A percentile compares a stretch with the other conserved stretches of the same genome.
Evolutionary conservation across 805 yeast genomes (phyloP).

Genomic region (Cyberlindnera sargentensis): DNA sequence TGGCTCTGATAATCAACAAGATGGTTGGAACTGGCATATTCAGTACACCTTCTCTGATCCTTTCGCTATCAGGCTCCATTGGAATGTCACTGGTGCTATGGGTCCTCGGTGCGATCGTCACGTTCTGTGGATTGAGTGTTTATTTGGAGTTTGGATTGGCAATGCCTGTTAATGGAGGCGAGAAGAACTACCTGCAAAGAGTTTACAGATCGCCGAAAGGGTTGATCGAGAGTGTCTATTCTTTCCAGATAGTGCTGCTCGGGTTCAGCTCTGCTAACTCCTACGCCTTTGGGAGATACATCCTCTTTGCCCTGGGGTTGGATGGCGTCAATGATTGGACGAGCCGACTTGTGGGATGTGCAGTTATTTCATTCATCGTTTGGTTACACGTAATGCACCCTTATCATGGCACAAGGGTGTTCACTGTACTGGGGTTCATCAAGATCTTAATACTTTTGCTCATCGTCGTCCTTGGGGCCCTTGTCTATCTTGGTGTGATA

Average conservation of each 20-base stretch:
- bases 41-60: conserved; percentile 60
- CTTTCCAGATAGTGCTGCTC: conserved; percentile 47
- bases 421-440: conserved; percentile 47
- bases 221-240: conserved; percentile 41
- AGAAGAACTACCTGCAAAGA: conserved; percentile 57
- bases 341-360: conserved; percentile 43
- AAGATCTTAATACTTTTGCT: conserved; percentile 44
- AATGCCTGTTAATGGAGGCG: conserved; percentile 63
- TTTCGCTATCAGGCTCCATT: conserved; percentile 48
- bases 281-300: conserved; percentile 57
- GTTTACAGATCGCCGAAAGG: conserved; percentile 48
- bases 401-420: conserved; percentile 41
- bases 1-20: conserved; percentile 48
- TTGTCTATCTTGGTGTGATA: conserved; percentile 31
- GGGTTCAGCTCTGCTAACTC: conserved; percentile 60
- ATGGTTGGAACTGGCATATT: conserved; percentile 75
- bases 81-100: conserved; percentile 51
- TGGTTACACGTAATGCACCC: conserved; percentile 44
- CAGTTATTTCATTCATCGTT: conserved; percentile 38
- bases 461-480: conserved; percentile 41
- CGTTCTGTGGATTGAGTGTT: conserved; percentile 46
- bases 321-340: conserved; percentile 27
- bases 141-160: conserved; percentile 62
- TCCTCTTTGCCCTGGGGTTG: conserved; percentile 37
- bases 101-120: conserved; percentile 56